Evolutionary conservation across 2,329 filamentous ascomycete species (phyloP).

Genomic region (Botrytis cinerea): DNA sequence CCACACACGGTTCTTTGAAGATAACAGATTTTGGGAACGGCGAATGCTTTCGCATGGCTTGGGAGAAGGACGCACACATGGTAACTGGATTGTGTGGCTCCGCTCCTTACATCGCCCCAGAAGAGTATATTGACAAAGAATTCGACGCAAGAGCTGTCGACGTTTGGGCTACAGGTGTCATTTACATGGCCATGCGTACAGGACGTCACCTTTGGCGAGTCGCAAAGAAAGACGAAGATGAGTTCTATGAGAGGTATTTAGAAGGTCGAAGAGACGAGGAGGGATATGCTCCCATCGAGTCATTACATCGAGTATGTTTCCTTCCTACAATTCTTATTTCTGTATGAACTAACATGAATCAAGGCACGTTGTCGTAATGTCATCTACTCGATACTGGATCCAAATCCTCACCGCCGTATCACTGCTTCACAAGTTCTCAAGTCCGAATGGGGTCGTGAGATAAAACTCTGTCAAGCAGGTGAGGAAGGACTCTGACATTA

Average conservation of each 20-base stretch:
- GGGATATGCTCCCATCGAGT: conserved; percentile 95
- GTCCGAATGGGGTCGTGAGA: conserved; percentile 97
- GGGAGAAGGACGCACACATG: conserved; percentile 98
- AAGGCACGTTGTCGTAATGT: conserved; percentile 97
- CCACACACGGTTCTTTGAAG: conserved; percentile 88
- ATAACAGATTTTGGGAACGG: conserved; percentile 99
- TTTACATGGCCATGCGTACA: conserved; percentile 99
- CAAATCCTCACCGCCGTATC: conserved; percentile 87
- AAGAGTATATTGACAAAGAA: conserved; percentile 93
- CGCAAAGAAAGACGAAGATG: conserved; percentile 95
- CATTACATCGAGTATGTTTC: conserved; percentile 74
- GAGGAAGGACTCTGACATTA: conserved; percentile 80
- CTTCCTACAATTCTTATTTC: conserved; percentile 16
- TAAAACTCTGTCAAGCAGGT: conserved; percentile 94
- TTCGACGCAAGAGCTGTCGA: conserved; percentile 98
- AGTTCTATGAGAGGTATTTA: conserved; percentile 93
- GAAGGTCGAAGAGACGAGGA: conserved; percentile 91
- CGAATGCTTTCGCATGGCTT: conserved; percentile 99
- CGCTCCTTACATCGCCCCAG: conserved; percentile 94
- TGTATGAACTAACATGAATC: conserved; percentile 28
- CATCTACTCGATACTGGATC: conserved; percentile 97
- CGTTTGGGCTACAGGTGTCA: conserved; percentile 97
- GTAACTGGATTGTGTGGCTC: conserved; percentile 95
- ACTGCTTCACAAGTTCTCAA: conserved; percentile 96
- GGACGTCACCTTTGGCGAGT: conserved; percentile 94